A percentile compares a stretch with the other conserved stretches of the same genome.
Evolutionary conservation across 2,329 filamentous ascomycete species (phyloP).

Genomic region (Teratosphaeria zuluensis): DNA sequence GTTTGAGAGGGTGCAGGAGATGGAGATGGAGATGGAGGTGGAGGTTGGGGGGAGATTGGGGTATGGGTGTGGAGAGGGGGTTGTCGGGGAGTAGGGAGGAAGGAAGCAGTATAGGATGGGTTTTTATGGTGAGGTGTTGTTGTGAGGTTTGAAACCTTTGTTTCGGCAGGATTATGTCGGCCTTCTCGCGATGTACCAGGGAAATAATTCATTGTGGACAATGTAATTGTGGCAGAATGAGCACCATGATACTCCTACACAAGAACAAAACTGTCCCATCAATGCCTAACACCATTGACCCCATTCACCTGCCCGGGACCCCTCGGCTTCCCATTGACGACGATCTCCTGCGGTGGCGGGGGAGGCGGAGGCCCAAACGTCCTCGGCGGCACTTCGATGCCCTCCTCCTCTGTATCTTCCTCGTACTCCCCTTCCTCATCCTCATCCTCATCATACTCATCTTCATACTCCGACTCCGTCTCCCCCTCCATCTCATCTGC

Average conservation of each 20-base stretch:
- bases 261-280: neutral
- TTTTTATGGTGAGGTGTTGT: too few species aligned
- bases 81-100: too few species aligned
- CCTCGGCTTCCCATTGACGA: conserved; percentile 18
- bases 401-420: conserved; percentile 50
- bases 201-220: too few species aligned
- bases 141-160: too few species aligned
- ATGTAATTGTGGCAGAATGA: neutral
- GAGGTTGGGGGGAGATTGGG: too few species aligned
- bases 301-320: conserved; percentile 6
- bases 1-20: too few species aligned
- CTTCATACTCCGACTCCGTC: conserved; percentile 45
- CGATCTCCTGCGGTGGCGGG: conserved; percentile 28
- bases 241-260: neutral
- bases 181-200: too few species aligned
- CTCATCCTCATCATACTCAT: conserved; percentile 33
- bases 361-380: conserved; percentile 42
- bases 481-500: conserved; percentile 34
- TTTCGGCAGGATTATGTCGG: too few species aligned
- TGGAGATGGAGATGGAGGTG: too few species aligned
- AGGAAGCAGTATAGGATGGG: too few species aligned
- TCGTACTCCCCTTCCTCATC: conserved; percentile 48
- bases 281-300: conserved; percentile 21
- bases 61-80: too few species aligned
- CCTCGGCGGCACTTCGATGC: conserved; percentile 13